Evolutionary conservation across 495 filamentous ascomycete genomes (phyloP), one percentile per base, ranked within the genome.

Genomic region (Hypoxylon intermedium): DNA sequence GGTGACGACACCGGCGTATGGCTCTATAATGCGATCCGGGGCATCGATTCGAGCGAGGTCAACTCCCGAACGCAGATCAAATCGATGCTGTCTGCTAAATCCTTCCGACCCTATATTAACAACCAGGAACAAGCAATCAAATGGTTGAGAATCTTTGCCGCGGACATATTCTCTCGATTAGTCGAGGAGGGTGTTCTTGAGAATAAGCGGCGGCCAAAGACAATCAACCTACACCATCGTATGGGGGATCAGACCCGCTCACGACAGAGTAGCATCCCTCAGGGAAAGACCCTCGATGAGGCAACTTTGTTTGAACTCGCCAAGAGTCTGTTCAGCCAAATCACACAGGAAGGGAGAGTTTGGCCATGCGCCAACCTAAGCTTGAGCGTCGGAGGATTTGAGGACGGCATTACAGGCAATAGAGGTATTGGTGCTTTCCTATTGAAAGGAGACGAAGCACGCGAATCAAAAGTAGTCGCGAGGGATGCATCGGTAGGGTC

Each of bases 31-130:
- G 87, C 88, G 15, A 87, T 97, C 37, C 86, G 95, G 0, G 94
- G 94, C 0, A 85, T 91, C 46, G 94, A 98, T 70, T 72, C 75
- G 34, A 95, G 88, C 67, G 92, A 96, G 74, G 92, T 98, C 63
- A 97, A 91, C 65, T 81, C 92, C 30, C 84, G 94, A 54, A 97
- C 92, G 9, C 89, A 92, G 65, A 96, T 97, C 71, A 97, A 98
- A 68, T 93, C 89, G 16, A 98, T 98, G 94, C 82, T 97, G n/a
- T 96, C 91, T 1, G 93, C 94, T 38, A 98, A 98, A 68, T 94
- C 92, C 0, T 98, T 98, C 63, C 83, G 92, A 5, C 94, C 94
- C 1, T 86, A 80, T 57, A 91, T 98, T 67, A 90, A 85, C 61
- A 85, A 78, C 11, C 72, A 82, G n/a, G 92, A 94, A 19, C 90